Evolutionary conservation across 805 yeast genomes (phyloP), one percentile per base, ranked within the genome.

Genomic region (Jamesozyma hellenica): DNA sequence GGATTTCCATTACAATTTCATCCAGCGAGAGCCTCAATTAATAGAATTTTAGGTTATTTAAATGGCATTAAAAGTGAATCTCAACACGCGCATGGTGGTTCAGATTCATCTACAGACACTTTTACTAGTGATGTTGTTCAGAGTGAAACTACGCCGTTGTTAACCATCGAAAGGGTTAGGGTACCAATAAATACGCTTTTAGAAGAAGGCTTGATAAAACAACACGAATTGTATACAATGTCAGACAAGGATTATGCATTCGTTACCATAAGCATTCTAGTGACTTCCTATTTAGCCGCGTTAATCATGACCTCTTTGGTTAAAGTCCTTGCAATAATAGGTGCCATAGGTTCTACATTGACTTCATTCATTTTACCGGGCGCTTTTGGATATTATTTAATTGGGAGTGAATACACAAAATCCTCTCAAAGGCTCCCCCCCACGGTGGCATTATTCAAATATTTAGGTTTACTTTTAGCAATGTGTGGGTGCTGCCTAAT

Each of bases 1-100:
- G 80, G 90, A 14, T 87, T 77, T 55, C 96, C 95, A 6, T 63
- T 87, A 45, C 94, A 86, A 70, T 74, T 86, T 51, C 94, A 86
- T 51, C 96, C 96, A 0, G 83, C 92, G 25, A 70, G 95, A 48
- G 79, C 82, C 3, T 82, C 95, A 0, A 69, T 81, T 28, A 76
- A 81, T 50, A 84, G 84, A 55, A 77, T 86, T 27, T 57, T 75
- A 28, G 74, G 68, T 51, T 79, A 71, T 63, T 48, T 71, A 41
- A 37, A 12, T 10, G 23, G 9, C 8, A 35, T 42, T 8, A 37
- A 21, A 4, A 8, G 10, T 6, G 21, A 16, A 13, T 4, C 25
- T 4, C 32, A 35, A 25, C 33, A 21, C 10, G 31, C 12, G 5
- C 23, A 8, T 21, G 8, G 23, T 21, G 9, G 23, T 14, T 31